A percentile compares a stretch with the other conserved stretches of the same genome.
These are phyloP conservation scores for Acanthamoeba sp. DNA, from an alignment of 208 protist species.

Conservation along the genomic window DNA sequence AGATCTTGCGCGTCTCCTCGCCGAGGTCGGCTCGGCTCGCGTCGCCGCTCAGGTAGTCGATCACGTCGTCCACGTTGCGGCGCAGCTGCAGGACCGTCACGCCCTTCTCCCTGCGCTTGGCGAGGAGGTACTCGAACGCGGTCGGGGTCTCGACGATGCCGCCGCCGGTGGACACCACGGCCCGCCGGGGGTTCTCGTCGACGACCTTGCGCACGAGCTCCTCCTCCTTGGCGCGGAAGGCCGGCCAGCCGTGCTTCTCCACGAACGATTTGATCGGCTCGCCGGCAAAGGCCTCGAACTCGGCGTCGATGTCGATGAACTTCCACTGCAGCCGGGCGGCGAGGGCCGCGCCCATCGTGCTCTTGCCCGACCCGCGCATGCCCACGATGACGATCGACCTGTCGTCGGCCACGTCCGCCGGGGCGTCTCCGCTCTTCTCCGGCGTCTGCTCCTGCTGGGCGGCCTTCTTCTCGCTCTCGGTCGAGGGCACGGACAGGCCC, in stretches of 20 bases:
- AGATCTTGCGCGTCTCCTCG: slow-evolving; percentile 59
- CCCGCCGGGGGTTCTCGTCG: background rate
- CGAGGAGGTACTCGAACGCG: slow-evolving; percentile 64
- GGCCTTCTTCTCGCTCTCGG: background rate
- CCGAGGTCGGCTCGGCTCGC: slow-evolving; percentile 44
- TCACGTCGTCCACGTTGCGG: slow-evolving; percentile 69
- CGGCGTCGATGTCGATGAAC: slow-evolving; percentile 88
- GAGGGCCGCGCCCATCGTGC: slow-evolving; percentile 80
- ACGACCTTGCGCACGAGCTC: slow-evolving; percentile 78
- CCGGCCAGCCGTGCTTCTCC: slow-evolving; percentile 80
- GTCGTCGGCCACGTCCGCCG: background rate
- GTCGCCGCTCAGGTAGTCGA: slow-evolving; percentile 70
- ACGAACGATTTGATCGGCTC: slow-evolving; percentile 79
- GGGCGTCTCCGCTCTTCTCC: background rate
- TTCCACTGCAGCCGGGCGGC: slow-evolving; percentile 77
- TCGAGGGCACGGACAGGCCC: background rate
- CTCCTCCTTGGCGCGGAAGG: slow-evolving; percentile 85
- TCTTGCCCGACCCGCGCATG: slow-evolving; percentile 89
- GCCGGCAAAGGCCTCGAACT: slow-evolving; percentile 76
- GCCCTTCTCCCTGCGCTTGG: slow-evolving; percentile 21
- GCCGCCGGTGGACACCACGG: slow-evolving; percentile 86
- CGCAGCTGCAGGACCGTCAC: slow-evolving; percentile 63
- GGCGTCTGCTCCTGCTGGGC: background rate
- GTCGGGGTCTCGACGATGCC: slow-evolving; percentile 87
- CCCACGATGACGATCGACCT: slow-evolving; percentile 83